Conservation (phyloP, 179 eudicot genomes). For the Corrigiola litoralis region DNA sequence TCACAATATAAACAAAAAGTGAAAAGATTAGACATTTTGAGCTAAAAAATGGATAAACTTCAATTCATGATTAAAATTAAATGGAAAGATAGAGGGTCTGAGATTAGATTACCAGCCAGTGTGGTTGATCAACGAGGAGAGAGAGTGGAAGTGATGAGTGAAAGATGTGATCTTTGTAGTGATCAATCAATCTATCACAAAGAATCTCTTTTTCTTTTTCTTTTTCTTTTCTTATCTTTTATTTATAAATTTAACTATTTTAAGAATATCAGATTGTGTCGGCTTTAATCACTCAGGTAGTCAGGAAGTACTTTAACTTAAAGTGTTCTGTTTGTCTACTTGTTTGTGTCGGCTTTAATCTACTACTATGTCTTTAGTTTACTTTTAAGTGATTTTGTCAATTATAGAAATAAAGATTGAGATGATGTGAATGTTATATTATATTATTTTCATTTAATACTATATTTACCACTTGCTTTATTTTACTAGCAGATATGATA, state of each 20-base stretch:
- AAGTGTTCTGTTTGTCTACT: neutral
- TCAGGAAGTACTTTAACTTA: neutral
- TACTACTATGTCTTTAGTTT: neutral
- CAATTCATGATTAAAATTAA: too few relatives aligned
- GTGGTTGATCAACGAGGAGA: neutral
- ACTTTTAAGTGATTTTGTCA: neutral
- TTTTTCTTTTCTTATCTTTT: neutral
- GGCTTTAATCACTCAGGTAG: neutral
- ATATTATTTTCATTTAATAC: too few relatives aligned
- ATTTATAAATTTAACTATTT: neutral
- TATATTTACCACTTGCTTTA: too few relatives aligned
- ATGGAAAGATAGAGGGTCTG: too few relatives aligned
- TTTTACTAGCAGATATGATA: too few relatives aligned
- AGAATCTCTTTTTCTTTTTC: neutral
- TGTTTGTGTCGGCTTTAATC: neutral
- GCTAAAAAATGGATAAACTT: too few relatives aligned
- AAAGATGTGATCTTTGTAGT: conserved; percentile 7
- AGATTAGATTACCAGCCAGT: conserved; percentile 15
- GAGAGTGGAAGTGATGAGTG: conserved; percentile 4
- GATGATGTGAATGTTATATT: neutral
- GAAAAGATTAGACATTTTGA: too few relatives aligned
- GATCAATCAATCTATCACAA: conserved; percentile 13
- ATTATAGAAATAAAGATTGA: neutral
- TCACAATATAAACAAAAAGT: too few relatives aligned
- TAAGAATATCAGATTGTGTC: neutral